A percentile compares a stretch with the other conserved stretches of the same genome.
Conservation (phyloP, 495 filamentous ascomycete species). For the Alectoria sarmentosa region DNA sequence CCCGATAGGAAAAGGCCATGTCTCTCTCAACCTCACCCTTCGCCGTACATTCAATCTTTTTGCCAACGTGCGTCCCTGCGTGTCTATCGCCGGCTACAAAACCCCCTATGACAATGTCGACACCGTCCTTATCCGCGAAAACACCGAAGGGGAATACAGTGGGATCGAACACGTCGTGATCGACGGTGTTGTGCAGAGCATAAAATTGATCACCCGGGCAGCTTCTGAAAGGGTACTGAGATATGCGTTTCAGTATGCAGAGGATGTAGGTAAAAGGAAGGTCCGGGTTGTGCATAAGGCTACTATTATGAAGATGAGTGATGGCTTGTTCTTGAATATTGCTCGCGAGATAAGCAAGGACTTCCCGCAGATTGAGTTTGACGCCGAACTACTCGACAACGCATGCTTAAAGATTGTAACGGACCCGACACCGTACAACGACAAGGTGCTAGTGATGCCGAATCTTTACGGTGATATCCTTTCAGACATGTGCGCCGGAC, state of each 20-base stretch:
- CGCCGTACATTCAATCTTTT: constrained; percentile 99
- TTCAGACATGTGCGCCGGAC: constrained; percentile 97
- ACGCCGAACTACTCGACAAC: constrained; percentile 96
- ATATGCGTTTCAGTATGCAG: constrained; percentile 96
- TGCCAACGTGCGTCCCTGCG: constrained; percentile 96
- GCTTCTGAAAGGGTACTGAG: constrained; percentile 90
- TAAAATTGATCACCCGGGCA: constrained; percentile 95
- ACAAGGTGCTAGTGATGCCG: constrained; percentile 99
- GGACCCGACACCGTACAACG: constrained; percentile 90
- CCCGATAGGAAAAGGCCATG: constrained; percentile 96
- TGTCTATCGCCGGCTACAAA: constrained; percentile 93
- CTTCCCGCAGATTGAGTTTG: constrained; percentile 89
- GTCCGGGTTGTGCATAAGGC: constrained; percentile 98
- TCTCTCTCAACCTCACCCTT: constrained; percentile 97
- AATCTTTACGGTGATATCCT: constrained; percentile 99
- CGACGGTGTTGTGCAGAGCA: constrained; percentile 95
- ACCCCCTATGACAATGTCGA: constrained; percentile 98
- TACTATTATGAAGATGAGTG: constrained; percentile 99
- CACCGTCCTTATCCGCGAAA: constrained; percentile 96
- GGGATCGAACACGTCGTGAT: constrained; percentile 98
- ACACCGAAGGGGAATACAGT: constrained; percentile 99
- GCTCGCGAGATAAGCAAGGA: constrained; percentile 83
- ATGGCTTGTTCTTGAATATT: constrained; percentile 90
- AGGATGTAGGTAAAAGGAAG: constrained; percentile 85
- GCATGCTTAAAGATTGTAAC: constrained; percentile 97